phyloP scores from a whole-genome alignment of 768 basidiomycete species.

The Phylloporus rhodoxanthus region DNA sequence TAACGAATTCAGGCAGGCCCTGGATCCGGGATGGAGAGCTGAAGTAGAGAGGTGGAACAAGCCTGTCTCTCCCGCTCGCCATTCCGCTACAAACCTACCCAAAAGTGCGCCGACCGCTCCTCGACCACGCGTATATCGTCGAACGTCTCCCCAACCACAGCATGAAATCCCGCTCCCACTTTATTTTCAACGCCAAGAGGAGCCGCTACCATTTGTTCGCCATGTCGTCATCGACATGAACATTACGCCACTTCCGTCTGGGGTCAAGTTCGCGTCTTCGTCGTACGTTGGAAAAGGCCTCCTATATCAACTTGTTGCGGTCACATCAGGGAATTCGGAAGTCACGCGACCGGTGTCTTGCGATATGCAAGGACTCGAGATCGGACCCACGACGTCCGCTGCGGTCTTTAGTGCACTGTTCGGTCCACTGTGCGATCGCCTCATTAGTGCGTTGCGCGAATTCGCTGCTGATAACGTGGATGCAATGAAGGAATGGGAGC shows the following conservation, averaged over 20 bases:
- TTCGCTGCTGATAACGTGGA: conserved; percentile 22
- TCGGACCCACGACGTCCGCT: conserved; percentile 40
- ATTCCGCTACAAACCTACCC: conserved; percentile 3
- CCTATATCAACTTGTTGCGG: conserved; percentile 51
- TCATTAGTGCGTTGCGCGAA: conserved; percentile 36
- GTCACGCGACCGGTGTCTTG: conserved; percentile 27
- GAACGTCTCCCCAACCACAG: conserved; percentile 6
- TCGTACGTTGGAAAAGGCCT: conserved; percentile 58
- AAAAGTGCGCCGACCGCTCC: conserved; percentile 1
- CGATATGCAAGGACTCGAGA: conserved; percentile 35
- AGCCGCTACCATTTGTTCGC: conserved; percentile 3
- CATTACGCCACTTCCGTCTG: conserved; percentile 45
- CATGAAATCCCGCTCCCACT: conserved; percentile 11
- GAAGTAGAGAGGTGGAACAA: conserved; percentile 31
- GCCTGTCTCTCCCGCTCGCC: conserved; percentile 12
- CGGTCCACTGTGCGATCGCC: conserved; percentile 42
- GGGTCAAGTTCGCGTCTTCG: conserved; percentile 43
- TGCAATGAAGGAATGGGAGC: conserved; percentile 35
- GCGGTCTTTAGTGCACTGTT: conserved; percentile 41
- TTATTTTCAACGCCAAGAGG: conserved; percentile 13
- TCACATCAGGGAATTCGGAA: conserved; percentile 28
- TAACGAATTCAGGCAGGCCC: conserved; percentile 36
- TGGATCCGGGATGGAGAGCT: conserved; percentile 36
- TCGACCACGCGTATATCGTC: conserved; percentile 15
- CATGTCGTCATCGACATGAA: conserved; percentile 45